Conservation (phyloP, 2,329 filamentous ascomycete genomes). For the Beauveria rudraprayagi region DNA sequence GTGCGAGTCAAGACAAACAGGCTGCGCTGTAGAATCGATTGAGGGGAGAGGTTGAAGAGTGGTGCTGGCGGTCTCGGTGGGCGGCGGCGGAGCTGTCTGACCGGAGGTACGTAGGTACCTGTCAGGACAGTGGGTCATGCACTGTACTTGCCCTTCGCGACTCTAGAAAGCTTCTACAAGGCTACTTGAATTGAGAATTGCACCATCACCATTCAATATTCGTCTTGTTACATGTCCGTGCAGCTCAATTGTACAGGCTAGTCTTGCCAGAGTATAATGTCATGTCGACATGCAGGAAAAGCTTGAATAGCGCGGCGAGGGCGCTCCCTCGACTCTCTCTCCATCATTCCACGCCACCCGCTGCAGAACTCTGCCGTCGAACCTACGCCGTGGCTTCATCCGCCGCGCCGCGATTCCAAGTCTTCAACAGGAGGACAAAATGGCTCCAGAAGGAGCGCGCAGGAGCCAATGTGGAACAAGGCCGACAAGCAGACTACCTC, state of each 20-base stretch:
- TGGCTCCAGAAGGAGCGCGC: constrained; percentile 87
- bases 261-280: neutral
- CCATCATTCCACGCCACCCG: neutral
- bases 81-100: neutral
- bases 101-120: neutral
- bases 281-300: constrained; percentile 10
- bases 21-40: neutral
- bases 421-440: constrained; percentile 86
- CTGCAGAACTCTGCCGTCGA: constrained; percentile 38
- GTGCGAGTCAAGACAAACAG: neutral
- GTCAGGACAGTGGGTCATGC: neutral
- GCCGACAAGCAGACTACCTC: constrained; percentile 81
- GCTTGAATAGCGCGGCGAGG: neutral
- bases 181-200: neutral
- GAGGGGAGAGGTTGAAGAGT: constrained; percentile 7
- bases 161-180: neutral
- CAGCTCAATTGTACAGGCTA: neutral
- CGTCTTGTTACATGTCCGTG: neutral
- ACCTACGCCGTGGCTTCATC: constrained; percentile 71
- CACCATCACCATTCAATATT: neutral
- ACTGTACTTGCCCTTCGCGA: neutral
- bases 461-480: constrained; percentile 58
- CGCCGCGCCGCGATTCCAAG: constrained; percentile 70
- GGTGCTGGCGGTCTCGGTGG: neutral
- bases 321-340: constrained; percentile 1